phyloP scores from a whole-genome alignment of 140 eudicot species.

The Stevia rebaudiana region DNA sequence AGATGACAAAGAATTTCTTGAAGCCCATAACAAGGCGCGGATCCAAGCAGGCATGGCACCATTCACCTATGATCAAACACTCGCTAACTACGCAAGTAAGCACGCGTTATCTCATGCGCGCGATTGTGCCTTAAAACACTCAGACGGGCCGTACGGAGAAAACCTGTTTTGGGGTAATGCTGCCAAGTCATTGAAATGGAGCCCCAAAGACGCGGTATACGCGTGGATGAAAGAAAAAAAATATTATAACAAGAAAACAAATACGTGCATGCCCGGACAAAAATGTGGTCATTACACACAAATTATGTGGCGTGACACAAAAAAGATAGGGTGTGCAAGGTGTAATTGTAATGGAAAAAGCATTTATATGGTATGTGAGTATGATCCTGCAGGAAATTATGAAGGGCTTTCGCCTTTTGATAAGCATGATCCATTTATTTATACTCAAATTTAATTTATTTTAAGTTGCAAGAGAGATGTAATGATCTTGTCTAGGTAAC shows the following conservation, averaged over 20 bases:
- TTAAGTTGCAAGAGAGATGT: neutral
- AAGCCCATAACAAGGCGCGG: slow-evolving; percentile 43
- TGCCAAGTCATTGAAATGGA: slow-evolving; percentile 24
- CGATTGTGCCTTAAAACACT: slow-evolving; percentile 40
- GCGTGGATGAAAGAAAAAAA: slow-evolving; percentile 43
- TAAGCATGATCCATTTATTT: slow-evolving; percentile 27
- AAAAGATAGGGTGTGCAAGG: slow-evolving; percentile 34
- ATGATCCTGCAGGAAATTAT: slow-evolving; percentile 59
- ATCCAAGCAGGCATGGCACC: slow-evolving; percentile 24
- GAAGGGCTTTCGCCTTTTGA: slow-evolving; percentile 40
- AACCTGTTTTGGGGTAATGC: slow-evolving; percentile 51
- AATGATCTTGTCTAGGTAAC: neutral
- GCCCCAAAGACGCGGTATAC: slow-evolving; percentile 29
- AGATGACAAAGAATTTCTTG: slow-evolving; percentile 37
- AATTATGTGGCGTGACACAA: slow-evolving; percentile 47
- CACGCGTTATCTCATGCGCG: slow-evolving; percentile 16
- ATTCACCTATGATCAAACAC: slow-evolving; percentile 31
- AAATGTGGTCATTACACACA: slow-evolving; percentile 58
- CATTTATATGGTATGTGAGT: slow-evolving; percentile 37
- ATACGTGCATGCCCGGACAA: slow-evolving; percentile 28
- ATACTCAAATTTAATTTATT: neutral
- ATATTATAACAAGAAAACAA: slow-evolving; percentile 22
- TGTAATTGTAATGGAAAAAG: slow-evolving; percentile 9
- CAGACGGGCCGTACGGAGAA: slow-evolving; percentile 57
- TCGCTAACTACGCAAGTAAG: slow-evolving; percentile 30